Conservation (phyloP, 495 filamentous ascomycete genomes). For the Terfezia boudieri region DNA sequence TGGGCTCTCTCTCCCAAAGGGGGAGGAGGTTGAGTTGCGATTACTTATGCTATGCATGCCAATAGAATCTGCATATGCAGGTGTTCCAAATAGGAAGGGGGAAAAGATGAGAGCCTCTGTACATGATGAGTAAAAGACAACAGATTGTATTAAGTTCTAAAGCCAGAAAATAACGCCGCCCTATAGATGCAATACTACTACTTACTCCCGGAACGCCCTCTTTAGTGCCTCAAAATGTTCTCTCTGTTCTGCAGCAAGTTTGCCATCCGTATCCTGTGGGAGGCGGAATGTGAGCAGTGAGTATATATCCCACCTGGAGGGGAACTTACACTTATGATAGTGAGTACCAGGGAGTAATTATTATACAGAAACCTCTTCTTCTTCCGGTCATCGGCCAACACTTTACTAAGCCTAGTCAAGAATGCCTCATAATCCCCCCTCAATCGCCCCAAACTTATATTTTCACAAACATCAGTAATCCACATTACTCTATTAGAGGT, state of each 20-base stretch:
- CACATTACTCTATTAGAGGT: neutral
- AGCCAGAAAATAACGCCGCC: too few species aligned
- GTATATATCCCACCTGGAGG: too few species aligned
- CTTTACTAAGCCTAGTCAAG: conserved; percentile 32
- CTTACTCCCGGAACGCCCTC: conserved; percentile 17
- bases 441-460: conserved; percentile 34
- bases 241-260: conserved; percentile 53
- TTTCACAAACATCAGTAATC: neutral
- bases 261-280: conserved; percentile 44
- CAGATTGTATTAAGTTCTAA: too few species aligned
- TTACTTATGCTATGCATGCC: too few species aligned
- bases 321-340: conserved; percentile 28
- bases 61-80: too few species aligned
- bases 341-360: conserved; percentile 78
- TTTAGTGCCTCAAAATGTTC: conserved; percentile 41
- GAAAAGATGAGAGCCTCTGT: too few species aligned
- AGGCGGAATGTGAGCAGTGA: conserved; percentile 19
- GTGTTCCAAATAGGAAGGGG: too few species aligned
- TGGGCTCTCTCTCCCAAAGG: too few species aligned
- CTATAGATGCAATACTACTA: too few species aligned
- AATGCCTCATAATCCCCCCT: conserved; percentile 59
- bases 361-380: conserved; percentile 75
- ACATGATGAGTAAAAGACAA: too few species aligned
- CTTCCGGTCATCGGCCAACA: conserved; percentile 42
- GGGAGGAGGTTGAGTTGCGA: too few species aligned